Percentiles rank a stretch among this genome's conserved stretches.
Evolutionary conservation across 495 filamentous ascomycete genomes (phyloP).

Genomic region (Penicillium dipodomyicola): DNA sequence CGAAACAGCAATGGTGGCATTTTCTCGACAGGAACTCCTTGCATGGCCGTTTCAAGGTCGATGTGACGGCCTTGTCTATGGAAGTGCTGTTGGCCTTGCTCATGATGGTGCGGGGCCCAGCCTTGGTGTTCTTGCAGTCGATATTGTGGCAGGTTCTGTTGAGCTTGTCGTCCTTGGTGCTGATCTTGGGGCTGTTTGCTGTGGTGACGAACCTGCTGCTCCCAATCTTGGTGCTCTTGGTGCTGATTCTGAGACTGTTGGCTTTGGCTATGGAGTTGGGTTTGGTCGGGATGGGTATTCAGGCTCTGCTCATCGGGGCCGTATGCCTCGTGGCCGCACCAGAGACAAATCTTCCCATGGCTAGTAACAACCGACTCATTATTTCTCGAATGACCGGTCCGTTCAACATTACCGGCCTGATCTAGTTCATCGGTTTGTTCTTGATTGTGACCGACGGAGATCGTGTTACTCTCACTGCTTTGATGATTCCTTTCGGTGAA

Average conservation of each 20-base stretch:
- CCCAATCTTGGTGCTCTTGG: background rate
- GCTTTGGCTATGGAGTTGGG: background rate
- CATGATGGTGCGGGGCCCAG: background rate
- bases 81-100: background rate
- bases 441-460: background rate
- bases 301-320: background rate
- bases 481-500: background rate
- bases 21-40: background rate
- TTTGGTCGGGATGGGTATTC: background rate
- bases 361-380: slow-evolving; percentile 3
- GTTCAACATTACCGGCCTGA: background rate
- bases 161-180: background rate
- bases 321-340: slow-evolving; percentile 14
- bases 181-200: background rate
- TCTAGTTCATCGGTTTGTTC: background rate
- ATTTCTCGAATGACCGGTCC: background rate
- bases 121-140: background rate
- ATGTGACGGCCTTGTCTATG: background rate
- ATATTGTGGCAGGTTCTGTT: background rate
- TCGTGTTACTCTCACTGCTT: background rate
- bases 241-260: background rate
- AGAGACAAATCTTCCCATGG: slow-evolving; percentile 25
- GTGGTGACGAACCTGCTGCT: background rate
- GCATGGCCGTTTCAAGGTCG: background rate
- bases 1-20: slow-evolving; percentile 34